Evolutionary conservation across 371 early-diverging fungal species (phyloP).

Genomic region (Mucor ambiguus): DNA sequence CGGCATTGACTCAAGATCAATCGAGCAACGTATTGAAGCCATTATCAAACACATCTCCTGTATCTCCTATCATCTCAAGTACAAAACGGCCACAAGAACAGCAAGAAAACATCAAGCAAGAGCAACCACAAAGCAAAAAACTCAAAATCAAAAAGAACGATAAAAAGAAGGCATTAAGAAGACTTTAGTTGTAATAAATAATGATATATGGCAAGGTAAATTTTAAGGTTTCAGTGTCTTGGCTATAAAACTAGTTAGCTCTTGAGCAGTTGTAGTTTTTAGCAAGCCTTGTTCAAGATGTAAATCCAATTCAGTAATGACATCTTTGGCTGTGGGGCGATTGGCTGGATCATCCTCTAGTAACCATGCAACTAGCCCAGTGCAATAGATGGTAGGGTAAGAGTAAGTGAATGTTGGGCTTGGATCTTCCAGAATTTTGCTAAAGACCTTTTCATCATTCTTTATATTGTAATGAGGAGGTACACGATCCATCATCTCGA

Average conservation of each 20-base stretch:
- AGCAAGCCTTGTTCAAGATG: slow-evolving; percentile 45
- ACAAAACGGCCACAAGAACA: background rate
- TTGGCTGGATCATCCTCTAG: slow-evolving; percentile 41
- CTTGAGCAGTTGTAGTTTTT: slow-evolving; percentile 31
- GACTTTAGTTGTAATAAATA: slow-evolving; percentile 13
- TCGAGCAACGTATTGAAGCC: background rate
- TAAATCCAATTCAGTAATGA: slow-evolving; percentile 40
- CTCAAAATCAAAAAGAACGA: slow-evolving; percentile 18
- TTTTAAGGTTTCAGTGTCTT: slow-evolving; percentile 26
- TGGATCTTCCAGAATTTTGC: slow-evolving; percentile 35
- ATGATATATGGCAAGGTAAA: background rate
- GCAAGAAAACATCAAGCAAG: slow-evolving; percentile 8
- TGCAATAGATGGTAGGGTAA: slow-evolving; percentile 47
- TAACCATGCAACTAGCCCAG: slow-evolving; percentile 54
- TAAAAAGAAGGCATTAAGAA: slow-evolving; percentile 27
- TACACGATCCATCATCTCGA: slow-evolving; percentile 61
- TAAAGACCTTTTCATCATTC: slow-evolving; percentile 42
- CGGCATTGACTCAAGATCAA: slow-evolving; percentile 16
- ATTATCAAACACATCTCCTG: slow-evolving; percentile 6
- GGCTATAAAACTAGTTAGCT: slow-evolving; percentile 31
- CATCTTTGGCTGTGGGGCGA: slow-evolving; percentile 48
- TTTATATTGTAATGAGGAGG: slow-evolving; percentile 50
- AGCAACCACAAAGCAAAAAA: slow-evolving; percentile 3
- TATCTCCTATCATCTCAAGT: background rate
- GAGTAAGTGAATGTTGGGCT: slow-evolving; percentile 53